Evolutionary conservation across 352 stramenopile species (phyloP).

Genomic region (Phytopythium helicoides): DNA sequence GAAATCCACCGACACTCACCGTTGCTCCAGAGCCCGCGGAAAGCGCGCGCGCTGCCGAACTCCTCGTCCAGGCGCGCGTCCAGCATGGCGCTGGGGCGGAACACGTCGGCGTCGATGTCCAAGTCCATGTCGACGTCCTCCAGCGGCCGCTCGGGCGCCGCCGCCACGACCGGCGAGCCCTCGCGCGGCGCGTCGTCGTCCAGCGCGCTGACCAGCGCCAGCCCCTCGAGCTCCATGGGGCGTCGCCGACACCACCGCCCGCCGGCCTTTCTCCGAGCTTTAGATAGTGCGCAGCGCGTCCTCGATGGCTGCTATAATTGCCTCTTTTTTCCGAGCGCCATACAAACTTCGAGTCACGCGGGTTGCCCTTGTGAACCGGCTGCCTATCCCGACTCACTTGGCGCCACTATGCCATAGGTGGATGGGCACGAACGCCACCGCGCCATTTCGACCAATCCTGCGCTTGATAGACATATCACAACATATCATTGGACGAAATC

Average conservation of each 20-base stretch:
- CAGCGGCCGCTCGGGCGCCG: constrained; percentile 7
- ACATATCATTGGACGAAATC: too few species aligned
- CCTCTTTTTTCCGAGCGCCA: neutral
- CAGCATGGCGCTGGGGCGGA: constrained; percentile 64
- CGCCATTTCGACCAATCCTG: neutral
- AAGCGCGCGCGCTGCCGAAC: constrained; percentile 31
- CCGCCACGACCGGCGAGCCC: neutral
- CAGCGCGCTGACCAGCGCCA: constrained; percentile 37
- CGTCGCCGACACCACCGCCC: neutral
- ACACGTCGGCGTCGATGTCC: constrained; percentile 61
- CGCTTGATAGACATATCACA: too few species aligned
- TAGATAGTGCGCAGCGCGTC: constrained; percentile 1
- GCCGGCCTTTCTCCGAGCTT: neutral
- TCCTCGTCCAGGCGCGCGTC: constrained; percentile 46
- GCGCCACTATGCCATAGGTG: neutral
- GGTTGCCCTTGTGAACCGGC: constrained; percentile 5
- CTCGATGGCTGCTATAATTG: too few species aligned
- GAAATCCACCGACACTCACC: constrained; percentile 17
- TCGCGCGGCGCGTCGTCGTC: constrained; percentile 15
- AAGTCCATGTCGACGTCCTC: constrained; percentile 50
- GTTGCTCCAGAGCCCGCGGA: constrained; percentile 29
- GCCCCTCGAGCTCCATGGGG: constrained; percentile 17
- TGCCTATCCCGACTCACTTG: neutral
- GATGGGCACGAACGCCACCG: neutral
- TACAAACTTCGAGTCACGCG: neutral